Percentiles rank a stretch among this genome's conserved stretches.
phyloP scores from a whole-genome alignment of 164 flowering plant genomes.

The Chloranthus sessilifolius region DNA sequence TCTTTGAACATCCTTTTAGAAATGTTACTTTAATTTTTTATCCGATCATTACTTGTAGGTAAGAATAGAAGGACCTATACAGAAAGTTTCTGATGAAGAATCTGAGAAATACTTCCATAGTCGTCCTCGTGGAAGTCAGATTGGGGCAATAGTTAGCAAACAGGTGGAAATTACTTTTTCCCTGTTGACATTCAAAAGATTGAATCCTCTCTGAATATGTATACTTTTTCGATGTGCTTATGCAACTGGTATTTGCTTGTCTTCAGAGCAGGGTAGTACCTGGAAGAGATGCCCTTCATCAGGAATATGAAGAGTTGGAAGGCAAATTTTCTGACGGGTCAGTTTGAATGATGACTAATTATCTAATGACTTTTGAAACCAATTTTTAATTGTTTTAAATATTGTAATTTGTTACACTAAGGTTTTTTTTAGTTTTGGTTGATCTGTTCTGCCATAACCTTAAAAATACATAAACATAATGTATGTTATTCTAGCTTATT shows the following conservation, averaged over 20 bases:
- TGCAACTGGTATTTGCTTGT: slow-evolving; percentile 1
- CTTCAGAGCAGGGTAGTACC: slow-evolving; percentile 75
- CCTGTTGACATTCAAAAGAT: background rate
- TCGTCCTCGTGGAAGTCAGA: slow-evolving; percentile 91
- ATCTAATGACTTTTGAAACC: too few species aligned
- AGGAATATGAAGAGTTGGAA: slow-evolving; percentile 62
- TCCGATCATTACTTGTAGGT: slow-evolving; percentile 37
- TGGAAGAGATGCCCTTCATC: slow-evolving; percentile 58
- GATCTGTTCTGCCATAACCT: too few species aligned
- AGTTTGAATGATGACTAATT: slow-evolving; percentile 19
- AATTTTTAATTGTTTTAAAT: too few species aligned
- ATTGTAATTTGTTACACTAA: too few species aligned
- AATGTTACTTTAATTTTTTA: too few species aligned
- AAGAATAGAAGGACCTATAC: slow-evolving; percentile 81
- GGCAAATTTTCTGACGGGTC: slow-evolving; percentile 72
- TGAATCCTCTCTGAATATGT: background rate
- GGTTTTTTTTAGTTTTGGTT: too few species aligned
- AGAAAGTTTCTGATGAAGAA: slow-evolving; percentile 80
- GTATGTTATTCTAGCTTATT: too few species aligned
- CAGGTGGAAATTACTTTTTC: slow-evolving; percentile 40
- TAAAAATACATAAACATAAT: too few species aligned
- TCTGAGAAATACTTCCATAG: slow-evolving; percentile 88
- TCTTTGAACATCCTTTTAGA: too few species aligned
- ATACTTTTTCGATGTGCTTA: background rate
- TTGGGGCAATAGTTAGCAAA: slow-evolving; percentile 85